Base-by-base conservation (phyloP, 306 rosid species). In the Cicer cuneatum region DNA sequence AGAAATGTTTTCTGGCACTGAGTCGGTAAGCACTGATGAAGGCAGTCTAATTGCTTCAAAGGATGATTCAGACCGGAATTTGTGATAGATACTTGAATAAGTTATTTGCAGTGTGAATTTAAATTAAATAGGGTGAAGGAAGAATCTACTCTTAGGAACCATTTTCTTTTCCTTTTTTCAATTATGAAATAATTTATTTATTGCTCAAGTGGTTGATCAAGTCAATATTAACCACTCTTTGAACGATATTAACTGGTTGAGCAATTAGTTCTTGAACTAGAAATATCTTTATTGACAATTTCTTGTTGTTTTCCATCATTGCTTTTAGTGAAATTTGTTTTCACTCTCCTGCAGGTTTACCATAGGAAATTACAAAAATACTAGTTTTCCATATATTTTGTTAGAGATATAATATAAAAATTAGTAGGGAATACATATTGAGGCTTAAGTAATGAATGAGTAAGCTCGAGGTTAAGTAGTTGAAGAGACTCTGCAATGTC, bases 21-120 rank as follows among this genome's bases (percentile, higher is more conserved):
- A 91, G 84, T 91, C 92, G 77, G 80, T 91, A 58, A 88, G 83
- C 80, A 87, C 83, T 5, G 92, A 89, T 70, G 93, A 86, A 74
- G 89, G 87, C 15, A 82, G 92, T 73, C 84, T 89, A 72, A 76
- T 59, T 80, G 86, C 92, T 82, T 89, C 97, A 18, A 80, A 78
- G 81, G 96, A 91, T 81, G 96, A 87, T 79, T 88, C 89, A 46
- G 96, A 88, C 47, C 91, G 91, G 96, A 73, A 11, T 64, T 76
- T 60, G 71, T 83, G 92, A 83, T 85, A 78, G 92, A 83, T 85
- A 78, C 83, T 78, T 71, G 83, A 90, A 87, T 41, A 78, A 74
- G 74, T 72, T 83, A 79, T 89, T 85, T 86, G 70, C 81, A 46
- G 81, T 76, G 59, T 83, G 84, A 81, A 33, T 65, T 56, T 75